Evolutionary conservation across 176 grass and related monocot species (phyloP), one percentile per base, ranked within the genome.

Genomic region (Paspalum notatum): DNA sequence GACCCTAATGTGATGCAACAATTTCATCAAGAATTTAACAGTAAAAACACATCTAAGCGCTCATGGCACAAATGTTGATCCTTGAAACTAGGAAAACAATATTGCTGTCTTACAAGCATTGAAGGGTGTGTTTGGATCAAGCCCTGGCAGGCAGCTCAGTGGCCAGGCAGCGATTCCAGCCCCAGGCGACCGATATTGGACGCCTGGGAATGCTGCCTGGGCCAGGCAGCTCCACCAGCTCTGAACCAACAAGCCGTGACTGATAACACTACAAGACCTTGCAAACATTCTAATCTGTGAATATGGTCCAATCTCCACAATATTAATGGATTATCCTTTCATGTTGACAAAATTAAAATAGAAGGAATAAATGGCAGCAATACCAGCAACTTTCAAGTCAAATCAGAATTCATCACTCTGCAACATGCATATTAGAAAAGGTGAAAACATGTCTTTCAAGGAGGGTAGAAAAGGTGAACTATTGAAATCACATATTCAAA

Each of bases 291-390:
- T 65, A 47, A 74, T 41, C 22, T 49, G 9, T 64, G 60, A 57
- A 53, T 54, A 25, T 12, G 26, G 4, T 42, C 72, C 61, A 76
- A 56, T 57, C 62, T 76, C 47, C 76, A 55, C 52, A 71, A 53
- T 74, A 60, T 25, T 62, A 78, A 77, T 27, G 24, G 41, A 49
- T 16, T n/a, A 48, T 66, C 51, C 12, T 60, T 69, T 43, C 42
- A 68, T 48, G 66, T 50, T 84, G 67, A 69, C 7, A n/a, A 20
- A 67, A 75, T 58, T 77, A 42, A 77, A 40, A 69, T 77, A 77
- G 52, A 60, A 68, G 14, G 14, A 68, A 44, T 44, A 74, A 18
- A 79, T 67, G 1, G 8, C 48, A 54, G 16, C 12, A 72, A 72
- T 21, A 17, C 37, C n/a, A 67, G 20, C 18, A 81, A 45, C 17